Base-by-base conservation (phyloP, 768 basidiomycete species). In the Russula virescens region DNA sequence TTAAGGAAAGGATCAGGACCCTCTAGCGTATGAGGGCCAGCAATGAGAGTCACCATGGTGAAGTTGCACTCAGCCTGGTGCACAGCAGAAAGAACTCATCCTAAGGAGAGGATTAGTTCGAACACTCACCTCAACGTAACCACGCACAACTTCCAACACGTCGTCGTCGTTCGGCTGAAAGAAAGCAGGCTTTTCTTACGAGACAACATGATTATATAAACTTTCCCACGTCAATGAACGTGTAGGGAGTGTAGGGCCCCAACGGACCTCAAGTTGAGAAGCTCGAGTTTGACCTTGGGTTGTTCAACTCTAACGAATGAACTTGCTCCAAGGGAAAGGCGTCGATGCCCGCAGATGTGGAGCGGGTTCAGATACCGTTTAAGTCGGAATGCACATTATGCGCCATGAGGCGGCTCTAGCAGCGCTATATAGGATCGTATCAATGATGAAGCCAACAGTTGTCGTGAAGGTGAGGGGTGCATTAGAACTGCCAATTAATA, bases 301-400 rank as follows among this genome's bases (percentile, higher is more conserved):
- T n/a, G n/a, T n/a, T n/a, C n/a, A n/a, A n/a, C n/a, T n/a, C n/a
- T n/a, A n/a, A n/a, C n/a, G n/a, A n/a, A n/a, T n/a, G n/a, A n/a
- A n/a, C n/a, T n/a, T n/a, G n/a, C n/a, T n/a, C n/a, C n/a, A n/a
- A n/a, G n/a, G n/a, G n/a, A n/a, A n/a, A n/a, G n/a, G n/a, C n/a
- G n/a, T n/a, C n/a, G n/a, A 31, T 31, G 31, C 31, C 31, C 31
- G 8, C 31, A 89, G 67, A 71, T 78, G 55, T 89, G 87, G 88
- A 89, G 87, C 68, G 86, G 88, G n/a, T 89, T 87, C 72, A 78
- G 83, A 62, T 89, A 80, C 78, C 2, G 67, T 83, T 48, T 86
- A 76, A 51, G 18, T 26, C 25, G 26, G 25, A 14, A 47, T 40
- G 25, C 26, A 16, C 25, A 63, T 53, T 58, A 63, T 16, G n/a